Percentiles rank a stretch among this genome's conserved stretches.
These are phyloP conservation scores for Verticillium longisporum DNA, from an alignment of 2,329 filamentous ascomycete species.

Conservation along the genomic window DNA sequence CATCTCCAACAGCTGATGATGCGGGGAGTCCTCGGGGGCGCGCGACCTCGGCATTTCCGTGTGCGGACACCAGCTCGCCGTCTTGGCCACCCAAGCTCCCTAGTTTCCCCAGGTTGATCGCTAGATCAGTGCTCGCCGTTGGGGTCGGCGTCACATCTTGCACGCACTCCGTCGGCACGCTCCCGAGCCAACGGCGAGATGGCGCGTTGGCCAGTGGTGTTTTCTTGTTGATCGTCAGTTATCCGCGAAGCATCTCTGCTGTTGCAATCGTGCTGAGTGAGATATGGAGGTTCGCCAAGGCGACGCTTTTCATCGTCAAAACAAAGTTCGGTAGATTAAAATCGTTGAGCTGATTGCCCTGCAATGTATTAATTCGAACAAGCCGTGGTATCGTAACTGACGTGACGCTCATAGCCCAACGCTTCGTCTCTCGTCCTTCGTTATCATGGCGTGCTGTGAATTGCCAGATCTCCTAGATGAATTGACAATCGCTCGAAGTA, in stretches of 20 bases:
- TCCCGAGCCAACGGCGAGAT: neutral
- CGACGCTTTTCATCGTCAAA: neutral
- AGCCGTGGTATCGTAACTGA: conserved; percentile 10
- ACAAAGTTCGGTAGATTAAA: neutral
- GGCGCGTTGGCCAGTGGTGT: neutral
- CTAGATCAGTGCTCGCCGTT: neutral
- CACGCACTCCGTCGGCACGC: neutral
- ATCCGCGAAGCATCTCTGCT: neutral
- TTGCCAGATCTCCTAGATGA: neutral
- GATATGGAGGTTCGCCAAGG: too few relatives aligned
- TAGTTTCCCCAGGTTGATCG: neutral
- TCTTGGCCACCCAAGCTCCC: neutral
- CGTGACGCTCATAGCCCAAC: conserved; percentile 3
- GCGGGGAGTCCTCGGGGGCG: neutral
- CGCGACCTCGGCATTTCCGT: conserved; percentile 25
- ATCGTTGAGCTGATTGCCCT: neutral
- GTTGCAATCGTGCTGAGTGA: neutral
- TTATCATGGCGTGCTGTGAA: neutral
- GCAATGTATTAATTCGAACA: neutral
- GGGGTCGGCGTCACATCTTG: neutral
- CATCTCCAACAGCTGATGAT: neutral
- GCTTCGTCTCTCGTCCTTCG: neutral
- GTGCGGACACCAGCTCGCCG: conserved; percentile 20
- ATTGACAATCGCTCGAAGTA: neutral
- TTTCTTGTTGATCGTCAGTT: too few relatives aligned